Evolutionary conservation across 345 rosid genomes (phyloP).

Genomic region (Citrus sp.): DNA sequence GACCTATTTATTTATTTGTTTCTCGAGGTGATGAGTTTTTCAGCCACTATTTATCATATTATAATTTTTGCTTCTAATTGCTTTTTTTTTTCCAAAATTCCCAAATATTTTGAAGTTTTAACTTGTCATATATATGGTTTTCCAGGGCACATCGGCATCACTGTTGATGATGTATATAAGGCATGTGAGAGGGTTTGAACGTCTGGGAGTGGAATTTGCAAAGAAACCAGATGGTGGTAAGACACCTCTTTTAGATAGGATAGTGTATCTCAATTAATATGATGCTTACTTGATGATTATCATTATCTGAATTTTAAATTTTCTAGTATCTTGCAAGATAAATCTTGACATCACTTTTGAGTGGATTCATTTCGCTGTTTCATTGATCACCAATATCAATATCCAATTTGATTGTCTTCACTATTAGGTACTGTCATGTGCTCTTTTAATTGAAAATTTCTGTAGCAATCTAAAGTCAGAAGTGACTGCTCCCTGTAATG

Average conservation of each 20-base stretch:
- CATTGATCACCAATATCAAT: neutral
- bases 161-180: constrained; percentile 88
- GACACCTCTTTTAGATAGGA: neutral
- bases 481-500: neutral
- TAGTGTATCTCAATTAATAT: neutral
- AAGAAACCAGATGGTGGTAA: constrained; percentile 82
- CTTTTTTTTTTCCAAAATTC: neutral
- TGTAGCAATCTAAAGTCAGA: neutral
- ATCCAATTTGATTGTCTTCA: neutral
- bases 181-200: constrained; percentile 93
- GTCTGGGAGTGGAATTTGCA: constrained; percentile 85
- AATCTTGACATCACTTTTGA: neutral
- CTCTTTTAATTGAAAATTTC: neutral
- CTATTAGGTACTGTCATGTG: neutral
- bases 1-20: neutral
- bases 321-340: neutral
- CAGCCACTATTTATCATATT: neutral
- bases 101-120: neutral
- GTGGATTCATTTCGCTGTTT: neutral
- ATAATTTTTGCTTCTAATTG: neutral
- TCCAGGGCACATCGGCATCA: constrained; percentile 92
- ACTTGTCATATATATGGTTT: constrained; percentile 1
- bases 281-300: neutral
- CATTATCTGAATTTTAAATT: neutral
- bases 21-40: neutral